Base-by-base conservation (phyloP, 352 stramenopile species). In the Globisporangium lucens region DNA sequence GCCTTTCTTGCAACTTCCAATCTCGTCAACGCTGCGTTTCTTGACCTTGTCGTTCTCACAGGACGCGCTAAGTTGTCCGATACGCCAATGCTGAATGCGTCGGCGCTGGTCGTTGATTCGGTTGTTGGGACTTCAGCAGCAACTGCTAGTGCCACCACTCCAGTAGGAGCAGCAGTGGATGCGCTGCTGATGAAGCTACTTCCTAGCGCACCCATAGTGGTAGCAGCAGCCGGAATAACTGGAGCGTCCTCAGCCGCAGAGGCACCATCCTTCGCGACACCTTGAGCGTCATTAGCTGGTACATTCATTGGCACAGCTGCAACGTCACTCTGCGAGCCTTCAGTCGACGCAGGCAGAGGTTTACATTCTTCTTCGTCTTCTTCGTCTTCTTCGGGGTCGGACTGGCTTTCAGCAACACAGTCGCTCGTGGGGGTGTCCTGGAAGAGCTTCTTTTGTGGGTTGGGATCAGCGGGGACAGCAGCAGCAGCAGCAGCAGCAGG, bases 361-460 rank as follows among this genome's bases (percentile, higher is more conserved):
- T 61, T 68, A 58, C 43, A 24, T 52, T 65, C 43, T n/a, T 78
- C 63, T 10, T 67, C 35, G 36, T 65, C 43, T n/a, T 78, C 63
- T 10, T 67, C 35, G 36, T 78, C 71, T 24, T 24, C 24, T 24
- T 78, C 71, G 47, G 71, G 64, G 17, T 79, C 75, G 20, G 67
- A 76, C 17, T 78, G 67, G 35, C 76, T 83, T 56, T 83, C 76
- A 0, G 66, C 67, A 24, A 82, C 70, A 59, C 75, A 75, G 29
- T 68, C 74, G 61, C 68, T 82, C 35, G 67, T 24, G 24, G 53
- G 36, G 7, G 36, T 61, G 60, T 70, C 65, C 36, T 66, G 65
- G n/a, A 70, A 70, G 2, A 70, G 65, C 49, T 65, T 60, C 56
- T 69, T 69, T 38, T 69, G 65, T 17, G 56, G 58, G 13, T 65